These are phyloP conservation scores for Pythium biforme DNA, from an alignment of 352 stramenopile species.

Conservation along the genomic window DNA sequence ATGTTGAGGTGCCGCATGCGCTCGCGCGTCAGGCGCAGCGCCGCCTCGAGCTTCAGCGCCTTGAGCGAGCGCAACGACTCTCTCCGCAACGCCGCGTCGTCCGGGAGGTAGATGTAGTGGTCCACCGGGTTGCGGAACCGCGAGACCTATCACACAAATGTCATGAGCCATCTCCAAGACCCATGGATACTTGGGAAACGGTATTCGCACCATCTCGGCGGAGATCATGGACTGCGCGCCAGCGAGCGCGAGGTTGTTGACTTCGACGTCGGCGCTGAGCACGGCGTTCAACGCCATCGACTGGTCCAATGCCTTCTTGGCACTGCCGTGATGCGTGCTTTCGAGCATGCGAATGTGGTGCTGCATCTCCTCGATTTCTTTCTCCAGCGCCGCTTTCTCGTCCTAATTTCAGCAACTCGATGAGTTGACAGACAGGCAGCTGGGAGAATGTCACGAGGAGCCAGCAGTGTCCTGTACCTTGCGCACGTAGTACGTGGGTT, in stretches of 20 bases:
- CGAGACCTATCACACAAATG: constrained; percentile 2
- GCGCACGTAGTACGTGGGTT: constrained; percentile 23
- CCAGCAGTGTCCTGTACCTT: constrained; percentile 11
- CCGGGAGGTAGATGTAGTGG: constrained; percentile 20
- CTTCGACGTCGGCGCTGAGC: constrained; percentile 5
- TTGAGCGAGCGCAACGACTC: constrained; percentile 10
- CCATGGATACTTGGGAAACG: not conserved
- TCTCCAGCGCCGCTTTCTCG: constrained; percentile 4
- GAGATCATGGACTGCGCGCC: constrained; percentile 11
- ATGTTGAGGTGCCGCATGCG: constrained; percentile 16
- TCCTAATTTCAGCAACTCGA: not conserved
- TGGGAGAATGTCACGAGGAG: no score
- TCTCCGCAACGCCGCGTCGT: constrained; percentile 1
- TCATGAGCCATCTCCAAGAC: not conserved
- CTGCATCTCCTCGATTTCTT: constrained; percentile 10
- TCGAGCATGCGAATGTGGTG: not conserved
- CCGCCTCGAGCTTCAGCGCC: not conserved
- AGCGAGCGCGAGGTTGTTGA: constrained; percentile 10
- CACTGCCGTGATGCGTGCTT: not conserved
- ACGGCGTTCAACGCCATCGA: constrained; percentile 3
- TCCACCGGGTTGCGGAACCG: constrained; percentile 16
- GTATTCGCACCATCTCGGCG: constrained; percentile 1
- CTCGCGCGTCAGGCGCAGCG: constrained; percentile 2
- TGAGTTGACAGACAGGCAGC: no score
- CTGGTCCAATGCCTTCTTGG: constrained; percentile 1